Base-by-base conservation (phyloP, 768 basidiomycete genomes). In the Fomitopsis serialis region DNA sequence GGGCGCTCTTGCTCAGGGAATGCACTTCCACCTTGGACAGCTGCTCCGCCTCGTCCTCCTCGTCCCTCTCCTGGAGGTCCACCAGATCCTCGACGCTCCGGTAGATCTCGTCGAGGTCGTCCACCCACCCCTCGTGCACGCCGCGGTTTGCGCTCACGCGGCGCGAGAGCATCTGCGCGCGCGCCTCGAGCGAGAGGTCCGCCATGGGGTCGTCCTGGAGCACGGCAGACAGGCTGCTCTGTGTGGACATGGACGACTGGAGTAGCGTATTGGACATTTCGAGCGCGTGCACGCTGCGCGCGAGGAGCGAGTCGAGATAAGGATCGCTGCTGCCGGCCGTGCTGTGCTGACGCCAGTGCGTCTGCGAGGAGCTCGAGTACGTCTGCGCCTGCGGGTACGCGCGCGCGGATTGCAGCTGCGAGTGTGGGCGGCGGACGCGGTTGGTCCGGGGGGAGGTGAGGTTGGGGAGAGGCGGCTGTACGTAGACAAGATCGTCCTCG, bases 251-350 rank as follows among this genome's bases (percentile, higher is more conserved):
- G 21, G 87, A 86, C 12, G 81, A 83, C 63, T 89, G 84, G 44
- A 93, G 72, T 11, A 92, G 72, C 2, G 82, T 78, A 54, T 92
- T 92, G 4, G 90, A 92, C 76, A 91, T 84, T 65, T 92, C 91
- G 9, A 93, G 74, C 1, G 90, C 90, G 68, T 90, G 83, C 13
- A 92, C 87, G 58, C 88, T 90, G 57, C 90, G 82, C 54, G 82
- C 87, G 1, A 92, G 76, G 15, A 92, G 73, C n/a, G 84, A 78
- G 67, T 92, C 91, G 24, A 91, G 76, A 60, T 78, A 82, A 12
- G 79, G 78, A 64, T 87, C 84, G 46, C 51, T 60, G 37, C 15
- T 40, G 13, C 43, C 51, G 2, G 71, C 66, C 21, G 68, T 47
- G 29, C 54, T 65, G 45, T 60, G 59, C 21, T 56, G 51, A 45